Evolutionary conservation across 805 yeast species (phyloP).

Genomic region (Teunomyces kruisii): DNA sequence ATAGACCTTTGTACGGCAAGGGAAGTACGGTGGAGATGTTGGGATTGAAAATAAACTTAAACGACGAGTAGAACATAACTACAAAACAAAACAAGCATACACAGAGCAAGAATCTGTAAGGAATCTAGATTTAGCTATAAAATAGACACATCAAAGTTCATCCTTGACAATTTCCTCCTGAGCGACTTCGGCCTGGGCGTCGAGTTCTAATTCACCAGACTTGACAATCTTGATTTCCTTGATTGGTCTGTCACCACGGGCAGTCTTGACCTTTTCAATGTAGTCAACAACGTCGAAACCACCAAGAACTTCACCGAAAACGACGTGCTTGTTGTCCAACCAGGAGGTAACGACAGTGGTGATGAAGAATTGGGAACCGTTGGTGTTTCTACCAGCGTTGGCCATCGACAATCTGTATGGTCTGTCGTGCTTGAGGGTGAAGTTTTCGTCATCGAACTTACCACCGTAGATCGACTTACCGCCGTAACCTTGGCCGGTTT

Average conservation of each 20-base stretch:
- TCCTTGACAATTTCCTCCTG: conserved; percentile 17
- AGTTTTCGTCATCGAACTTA: conserved; percentile 76
- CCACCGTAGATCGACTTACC: conserved; percentile 82
- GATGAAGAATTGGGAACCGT: conserved; percentile 94
- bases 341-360: conserved; percentile 88
- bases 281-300: conserved; percentile 80
- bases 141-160: conserved; percentile 24
- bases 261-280: conserved; percentile 73
- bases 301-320: conserved; percentile 89
- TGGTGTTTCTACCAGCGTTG: conserved; percentile 72
- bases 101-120: no score
- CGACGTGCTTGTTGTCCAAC: conserved; percentile 95
- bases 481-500: conserved; percentile 69
- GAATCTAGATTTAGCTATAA: neutral
- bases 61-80: neutral
- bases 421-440: conserved; percentile 63
- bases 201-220: conserved; percentile 63
- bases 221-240: conserved; percentile 62
- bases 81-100: neutral
- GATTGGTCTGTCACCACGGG: conserved; percentile 69
- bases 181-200: conserved; percentile 16
- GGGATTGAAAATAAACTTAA: conserved; percentile 27
- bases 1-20: conserved; percentile 39
- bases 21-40: conserved; percentile 39
- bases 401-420: conserved; percentile 78